phyloP scores from a whole-genome alignment of 2,329 filamentous ascomycete genomes.

The Sphaceloma murrayae region DNA sequence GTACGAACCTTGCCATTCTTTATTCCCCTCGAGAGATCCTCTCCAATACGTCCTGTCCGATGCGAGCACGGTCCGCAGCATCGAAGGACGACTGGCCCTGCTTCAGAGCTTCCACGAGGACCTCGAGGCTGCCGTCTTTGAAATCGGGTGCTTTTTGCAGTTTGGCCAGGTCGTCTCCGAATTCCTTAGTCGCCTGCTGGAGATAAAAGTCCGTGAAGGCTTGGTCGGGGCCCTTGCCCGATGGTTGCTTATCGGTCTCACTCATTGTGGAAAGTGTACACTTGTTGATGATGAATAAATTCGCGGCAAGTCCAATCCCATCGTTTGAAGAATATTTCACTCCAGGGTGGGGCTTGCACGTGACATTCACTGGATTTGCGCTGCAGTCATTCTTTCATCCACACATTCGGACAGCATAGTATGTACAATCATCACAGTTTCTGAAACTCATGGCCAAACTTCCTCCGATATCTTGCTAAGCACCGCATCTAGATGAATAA shows the following conservation, averaged over 20 bases:
- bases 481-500: slow-evolving; percentile 15
- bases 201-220: slow-evolving; percentile 58
- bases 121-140: slow-evolving; percentile 51
- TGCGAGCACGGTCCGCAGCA: slow-evolving; percentile 41
- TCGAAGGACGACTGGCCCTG: slow-evolving; percentile 57
- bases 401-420: too few relatives aligned
- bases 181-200: slow-evolving; percentile 57
- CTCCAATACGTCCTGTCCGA: slow-evolving; percentile 22
- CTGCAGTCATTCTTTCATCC: too few relatives aligned
- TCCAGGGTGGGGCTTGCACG: slow-evolving; percentile 2
- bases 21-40: neutral
- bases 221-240: slow-evolving; percentile 22
- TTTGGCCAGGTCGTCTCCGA: slow-evolving; percentile 64
- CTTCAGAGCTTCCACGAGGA: slow-evolving; percentile 58
- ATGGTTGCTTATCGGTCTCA: too few relatives aligned
- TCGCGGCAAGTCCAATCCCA: too few relatives aligned
- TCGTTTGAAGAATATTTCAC: too few relatives aligned
- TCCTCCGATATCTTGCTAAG: too few relatives aligned
- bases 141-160: slow-evolving; percentile 62
- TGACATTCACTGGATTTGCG: too few relatives aligned
- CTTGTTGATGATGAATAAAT: neutral
- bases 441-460: too few relatives aligned
- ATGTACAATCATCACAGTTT: too few relatives aligned
- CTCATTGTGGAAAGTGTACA: neutral
- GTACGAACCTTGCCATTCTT: too few relatives aligned